phyloP scores from a whole-genome alignment of 192 early-diverging fungal species.

The Funneliformis geosporum region DNA sequence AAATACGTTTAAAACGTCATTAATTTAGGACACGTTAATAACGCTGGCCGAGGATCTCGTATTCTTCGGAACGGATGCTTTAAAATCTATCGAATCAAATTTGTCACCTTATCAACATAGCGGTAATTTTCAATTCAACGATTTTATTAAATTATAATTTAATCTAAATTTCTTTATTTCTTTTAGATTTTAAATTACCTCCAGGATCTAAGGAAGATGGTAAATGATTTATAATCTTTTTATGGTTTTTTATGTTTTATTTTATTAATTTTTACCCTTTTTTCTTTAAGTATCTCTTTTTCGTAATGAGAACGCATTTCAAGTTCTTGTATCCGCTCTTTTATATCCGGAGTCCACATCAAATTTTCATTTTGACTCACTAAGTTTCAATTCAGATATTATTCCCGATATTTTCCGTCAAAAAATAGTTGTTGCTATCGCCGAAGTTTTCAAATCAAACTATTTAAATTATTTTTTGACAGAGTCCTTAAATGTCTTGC shows the following conservation, averaged over 20 bases:
- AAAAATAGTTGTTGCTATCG: conserved; percentile 38
- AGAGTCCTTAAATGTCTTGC: conserved; percentile 49
- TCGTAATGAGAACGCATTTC: conserved; percentile 52
- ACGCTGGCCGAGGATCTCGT: conserved; percentile 47
- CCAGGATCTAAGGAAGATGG: conserved; percentile 42
- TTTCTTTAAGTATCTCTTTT: conserved; percentile 45
- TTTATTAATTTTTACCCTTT: neutral
- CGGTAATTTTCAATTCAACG: conserved; percentile 38
- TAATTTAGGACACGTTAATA: conserved; percentile 45
- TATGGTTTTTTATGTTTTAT: neutral
- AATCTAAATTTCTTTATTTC: neutral
- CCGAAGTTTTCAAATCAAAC: conserved; percentile 50
- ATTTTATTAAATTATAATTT: neutral
- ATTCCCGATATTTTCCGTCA: conserved; percentile 39
- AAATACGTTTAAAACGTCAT: neutral
- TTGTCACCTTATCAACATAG: conserved; percentile 58
- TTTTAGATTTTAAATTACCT: conserved; percentile 52
- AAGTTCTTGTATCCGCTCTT: conserved; percentile 45
- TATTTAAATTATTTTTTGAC: conserved; percentile 62
- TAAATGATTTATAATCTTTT: conserved; percentile 17
- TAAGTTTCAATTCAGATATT: neutral
- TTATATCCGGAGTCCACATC: conserved; percentile 39
- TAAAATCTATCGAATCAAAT: conserved; percentile 43
- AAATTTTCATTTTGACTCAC: neutral
- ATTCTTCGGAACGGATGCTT: conserved; percentile 50